These are phyloP conservation scores for Podospora appendiculata DNA, from an alignment of 495 filamentous ascomycete species.

Conservation along the genomic window DNA sequence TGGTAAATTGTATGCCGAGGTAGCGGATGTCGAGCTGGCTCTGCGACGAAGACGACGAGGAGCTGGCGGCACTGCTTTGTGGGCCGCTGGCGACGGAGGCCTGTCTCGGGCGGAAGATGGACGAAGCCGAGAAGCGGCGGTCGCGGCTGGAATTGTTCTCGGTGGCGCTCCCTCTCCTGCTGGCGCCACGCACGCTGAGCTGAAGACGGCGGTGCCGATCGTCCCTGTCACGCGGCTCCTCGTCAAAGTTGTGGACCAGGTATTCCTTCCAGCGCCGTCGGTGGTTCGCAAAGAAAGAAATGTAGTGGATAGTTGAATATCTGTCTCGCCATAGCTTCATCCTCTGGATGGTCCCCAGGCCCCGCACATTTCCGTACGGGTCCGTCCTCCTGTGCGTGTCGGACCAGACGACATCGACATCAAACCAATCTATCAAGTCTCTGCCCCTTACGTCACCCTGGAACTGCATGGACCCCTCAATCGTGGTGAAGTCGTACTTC, in stretches of 20 bases:
- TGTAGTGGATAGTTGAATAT: slow-evolving; percentile 23
- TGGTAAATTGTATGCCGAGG: slow-evolving; percentile 26
- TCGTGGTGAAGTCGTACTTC: slow-evolving; percentile 29
- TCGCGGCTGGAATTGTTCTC: slow-evolving; percentile 9
- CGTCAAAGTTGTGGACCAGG: slow-evolving; percentile 22
- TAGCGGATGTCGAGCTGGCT: slow-evolving; percentile 19
- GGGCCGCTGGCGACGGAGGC: neutral
- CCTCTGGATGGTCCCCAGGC: slow-evolving; percentile 27
- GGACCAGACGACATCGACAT: slow-evolving; percentile 29
- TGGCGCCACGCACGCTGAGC: slow-evolving; percentile 15
- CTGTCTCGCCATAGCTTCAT: slow-evolving; percentile 31
- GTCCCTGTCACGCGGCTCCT: slow-evolving; percentile 21
- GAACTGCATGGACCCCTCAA: slow-evolving; percentile 24
- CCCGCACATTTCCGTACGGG: slow-evolving; percentile 25
- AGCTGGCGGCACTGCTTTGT: neutral
- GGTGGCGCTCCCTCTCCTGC: slow-evolving; percentile 19
- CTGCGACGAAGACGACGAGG: slow-evolving; percentile 6
- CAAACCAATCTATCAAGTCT: slow-evolving; percentile 29
- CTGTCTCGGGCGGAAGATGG: slow-evolving; percentile 15
- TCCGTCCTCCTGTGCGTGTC: slow-evolving; percentile 25
- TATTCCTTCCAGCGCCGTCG: slow-evolving; percentile 27
- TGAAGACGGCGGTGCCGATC: slow-evolving; percentile 24
- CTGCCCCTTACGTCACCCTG: slow-evolving; percentile 23
- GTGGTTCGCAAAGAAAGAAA: slow-evolving; percentile 28
- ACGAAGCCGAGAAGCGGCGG: slow-evolving; percentile 20